Evolutionary conservation across 495 filamentous ascomycete genomes (phyloP).

Genomic region (Neurospora sp.): DNA sequence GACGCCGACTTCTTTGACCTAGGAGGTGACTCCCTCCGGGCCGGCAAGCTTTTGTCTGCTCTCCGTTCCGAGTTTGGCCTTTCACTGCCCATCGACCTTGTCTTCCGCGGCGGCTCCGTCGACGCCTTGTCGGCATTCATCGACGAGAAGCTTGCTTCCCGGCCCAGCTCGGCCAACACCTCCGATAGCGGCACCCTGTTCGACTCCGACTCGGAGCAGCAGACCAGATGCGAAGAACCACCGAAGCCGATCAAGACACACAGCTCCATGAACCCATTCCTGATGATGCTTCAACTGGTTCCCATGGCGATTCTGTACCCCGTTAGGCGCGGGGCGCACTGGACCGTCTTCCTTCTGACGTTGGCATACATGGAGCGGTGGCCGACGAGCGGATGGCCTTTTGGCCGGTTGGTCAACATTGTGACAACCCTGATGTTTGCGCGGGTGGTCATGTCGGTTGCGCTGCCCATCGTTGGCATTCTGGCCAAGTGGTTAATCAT

Average conservation of each 20-base stretch:
- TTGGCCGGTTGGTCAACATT: conserved; percentile 27
- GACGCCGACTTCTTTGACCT: conserved; percentile 33
- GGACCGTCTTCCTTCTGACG: conserved; percentile 28
- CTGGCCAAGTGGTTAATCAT: conserved; percentile 35
- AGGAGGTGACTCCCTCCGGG: conserved; percentile 34
- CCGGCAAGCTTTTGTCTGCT: conserved; percentile 30
- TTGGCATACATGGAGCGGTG: conserved; percentile 17
- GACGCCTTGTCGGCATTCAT: conserved; percentile 18
- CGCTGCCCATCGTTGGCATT: conserved; percentile 27
- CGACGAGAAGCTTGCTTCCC: conserved; percentile 5
- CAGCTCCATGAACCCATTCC: conserved; percentile 29
- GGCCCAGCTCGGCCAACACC: conserved; percentile 14
- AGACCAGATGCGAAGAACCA: background rate
- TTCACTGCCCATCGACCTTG: conserved; percentile 26
- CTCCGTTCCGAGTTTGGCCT: conserved; percentile 28
- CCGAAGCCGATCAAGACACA: conserved; percentile 13
- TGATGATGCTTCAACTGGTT: conserved; percentile 29
- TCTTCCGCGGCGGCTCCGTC: conserved; percentile 29
- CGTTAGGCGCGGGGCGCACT: conserved; percentile 27
- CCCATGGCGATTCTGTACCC: conserved; percentile 29
- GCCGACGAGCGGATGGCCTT: conserved; percentile 13
- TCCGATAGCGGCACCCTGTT: conserved; percentile 2
- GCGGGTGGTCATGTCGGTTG: conserved; percentile 14
- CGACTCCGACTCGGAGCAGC: background rate
- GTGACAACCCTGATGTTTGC: conserved; percentile 22